Percentiles rank a stretch among this genome's conserved stretches.
Evolutionary conservation across 768 basidiomycete genomes (phyloP).

Genomic region (Termitomyces sp.): DNA sequence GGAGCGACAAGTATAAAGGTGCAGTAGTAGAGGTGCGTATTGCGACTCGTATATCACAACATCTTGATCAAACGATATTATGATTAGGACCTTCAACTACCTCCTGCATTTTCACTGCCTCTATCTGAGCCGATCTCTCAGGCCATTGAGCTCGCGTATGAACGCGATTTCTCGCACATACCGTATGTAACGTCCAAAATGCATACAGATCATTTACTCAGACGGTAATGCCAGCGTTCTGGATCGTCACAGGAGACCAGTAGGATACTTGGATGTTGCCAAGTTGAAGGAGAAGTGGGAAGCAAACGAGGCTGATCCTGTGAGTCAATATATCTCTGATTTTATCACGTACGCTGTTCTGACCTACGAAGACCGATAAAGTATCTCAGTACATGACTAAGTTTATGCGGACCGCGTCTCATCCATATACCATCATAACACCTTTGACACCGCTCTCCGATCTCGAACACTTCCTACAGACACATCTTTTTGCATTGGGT

Average conservation of each 20-base stretch:
- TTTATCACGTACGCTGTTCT: neutral
- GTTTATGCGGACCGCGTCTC: constrained; percentile 58
- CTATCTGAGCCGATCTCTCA: constrained; percentile 62
- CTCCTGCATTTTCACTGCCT: constrained; percentile 83
- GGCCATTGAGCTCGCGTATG: constrained; percentile 85
- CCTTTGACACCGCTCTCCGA: constrained; percentile 74
- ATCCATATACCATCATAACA: constrained; percentile 77
- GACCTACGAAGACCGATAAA: constrained; percentile 51
- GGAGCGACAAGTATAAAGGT: constrained; percentile 66
- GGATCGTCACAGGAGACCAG: constrained; percentile 60
- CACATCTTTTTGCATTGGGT: constrained; percentile 77
- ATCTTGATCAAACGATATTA: neutral
- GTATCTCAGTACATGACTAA: constrained; percentile 66
- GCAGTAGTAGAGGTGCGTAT: constrained; percentile 82
- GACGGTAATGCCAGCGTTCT: constrained; percentile 51
- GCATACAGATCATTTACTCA: neutral
- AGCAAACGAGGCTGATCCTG: constrained; percentile 62
- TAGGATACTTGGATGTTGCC: constrained; percentile 83
- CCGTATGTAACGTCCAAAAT: constrained; percentile 45
- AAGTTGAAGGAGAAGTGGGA: constrained; percentile 76
- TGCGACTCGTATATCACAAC: neutral
- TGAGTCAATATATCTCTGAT: constrained; percentile 27
- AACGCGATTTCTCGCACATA: constrained; percentile 90
- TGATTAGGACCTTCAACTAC: constrained; percentile 68
- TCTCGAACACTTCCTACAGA: constrained; percentile 71